These are phyloP conservation scores for Panicum virgatum DNA, from an alignment of 202 grass and related monocot species.

Conservation along the genomic window DNA sequence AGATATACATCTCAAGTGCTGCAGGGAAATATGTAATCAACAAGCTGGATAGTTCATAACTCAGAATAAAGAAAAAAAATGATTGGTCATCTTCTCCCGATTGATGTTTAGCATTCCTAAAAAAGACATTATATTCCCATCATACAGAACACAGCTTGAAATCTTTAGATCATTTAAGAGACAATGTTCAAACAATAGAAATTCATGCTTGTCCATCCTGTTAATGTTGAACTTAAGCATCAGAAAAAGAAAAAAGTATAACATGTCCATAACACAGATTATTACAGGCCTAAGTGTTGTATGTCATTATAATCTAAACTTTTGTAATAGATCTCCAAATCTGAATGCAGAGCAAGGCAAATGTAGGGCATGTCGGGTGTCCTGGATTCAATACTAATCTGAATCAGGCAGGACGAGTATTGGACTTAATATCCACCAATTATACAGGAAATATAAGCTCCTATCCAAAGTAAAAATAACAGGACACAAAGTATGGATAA, in stretches of 20 bases:
- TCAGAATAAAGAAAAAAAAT: not conserved
- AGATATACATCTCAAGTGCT: not conserved
- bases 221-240: not conserved
- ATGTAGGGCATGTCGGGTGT: not conserved
- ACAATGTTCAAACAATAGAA: not conserved
- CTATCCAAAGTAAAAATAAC: not conserved
- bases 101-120: not conserved
- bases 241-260: not conserved
- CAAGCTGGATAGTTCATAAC: not conserved
- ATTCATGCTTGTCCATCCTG: not conserved
- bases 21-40: not conserved
- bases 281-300: not conserved
- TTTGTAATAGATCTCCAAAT: not conserved
- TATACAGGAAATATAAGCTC: not conserved
- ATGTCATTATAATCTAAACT: not conserved
- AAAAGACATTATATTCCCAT: not conserved
- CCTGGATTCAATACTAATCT: not conserved
- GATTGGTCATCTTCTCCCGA: not conserved
- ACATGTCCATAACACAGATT: not conserved
- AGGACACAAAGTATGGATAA: not conserved
- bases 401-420: not conserved
- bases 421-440: not conserved
- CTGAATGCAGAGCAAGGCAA: not conserved
- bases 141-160: not conserved
- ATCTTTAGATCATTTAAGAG: not conserved